Base-by-base conservation (phyloP, 129 eudicot species). In the Oenanthe sinensis region DNA sequence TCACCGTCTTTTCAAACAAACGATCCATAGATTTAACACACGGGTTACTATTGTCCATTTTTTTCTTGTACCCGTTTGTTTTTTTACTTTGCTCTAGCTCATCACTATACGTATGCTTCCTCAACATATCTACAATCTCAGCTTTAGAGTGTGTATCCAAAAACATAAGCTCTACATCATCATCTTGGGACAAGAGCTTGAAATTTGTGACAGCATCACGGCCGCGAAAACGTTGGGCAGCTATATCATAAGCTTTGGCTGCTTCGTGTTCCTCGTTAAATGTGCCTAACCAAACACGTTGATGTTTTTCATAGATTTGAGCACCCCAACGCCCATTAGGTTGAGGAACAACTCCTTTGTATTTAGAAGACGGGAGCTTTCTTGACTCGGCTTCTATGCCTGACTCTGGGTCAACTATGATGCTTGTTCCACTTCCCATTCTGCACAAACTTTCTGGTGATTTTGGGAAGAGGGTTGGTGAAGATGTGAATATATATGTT, bases 321-420 rank as follows among this genome's bases (percentile, higher is more conserved):
- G 98, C 98, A 0, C 98, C 98, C 97, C 97, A 93, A 10, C 97
- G 85, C 36, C 98, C 98, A 80, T 93, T 93, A 1, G 97, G 98
- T 77, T 93, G 98, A 6, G 98, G 98, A 77, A 93, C 98, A 20
- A 93, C 98, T 3, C 98, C 98, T 73, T 93, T 93, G 87, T 81
- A 93, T 30, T 85, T 65, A n/a, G 98, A 93, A 0, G 98, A 93
- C 6, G 97, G 98, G 16, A 93, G 90, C 84, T 93, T 93, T 43
- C 89, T 81, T 16, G 98, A 93, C 83, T 91, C 97, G 16, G 96
- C 95, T 80, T 90, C 98, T 36, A 86, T 79, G 37, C 94, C 90
- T 43, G 22, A 70, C 58, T 89, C 98, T 30, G 85, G 16, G 83
- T 93, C 94, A 12, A 87, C 78, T 13, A 91, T 75, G 54, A 81